Base-by-base conservation (phyloP, 306 rosid species). In the Luffa acutangula region DNA sequence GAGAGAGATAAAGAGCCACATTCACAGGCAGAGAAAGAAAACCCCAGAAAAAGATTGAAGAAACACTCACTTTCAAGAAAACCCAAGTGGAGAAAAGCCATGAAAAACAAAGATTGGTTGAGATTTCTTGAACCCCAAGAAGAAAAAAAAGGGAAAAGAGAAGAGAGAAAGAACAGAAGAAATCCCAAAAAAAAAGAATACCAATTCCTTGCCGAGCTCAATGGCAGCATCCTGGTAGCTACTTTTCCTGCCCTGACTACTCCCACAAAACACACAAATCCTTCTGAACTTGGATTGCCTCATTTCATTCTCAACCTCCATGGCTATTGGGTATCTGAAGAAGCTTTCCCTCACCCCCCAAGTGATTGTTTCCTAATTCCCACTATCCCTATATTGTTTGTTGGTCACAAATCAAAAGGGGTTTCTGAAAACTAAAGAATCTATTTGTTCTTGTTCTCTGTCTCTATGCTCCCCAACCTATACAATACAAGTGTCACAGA, bases 201-300 rank as follows among this genome's bases (percentile, higher is more conserved):
- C 99, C 99, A 95, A 89, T 85, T 95, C 97, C 46, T 93, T 90
- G 87, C 99, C 99, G 79, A 95, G 99, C 58, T 91, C 89, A 88
- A 91, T 91, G 85, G 99, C 99, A 82, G 98, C 96, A 76, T 91
- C 97, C 66, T 91, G 99, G 74, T 95, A 95, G 84, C 91, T 93
- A 76, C 82, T 90, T 85, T 95, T 95, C 86, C 91, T 95, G 78
- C 98, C 98, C 71, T 89, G 98, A 85, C 98, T 95, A 86, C 98
- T 95, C 9, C 98, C 98, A 89, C 98, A 95, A 80, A 95, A 95
- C 11, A 95, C 97, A 89, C 98, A 95, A 84, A 95, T 91, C 81
- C 97, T 95, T 80, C 87, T 84, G 83, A 95, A 95, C 93, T 83
- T 95, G 41, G 98, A 95, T 49, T 75, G 88, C 84, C 76, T 87